Evolutionary conservation across 176 grass and related monocot species (phyloP), one percentile per base, ranked within the genome.

Genomic region (Coix lacrymajobi): DNA sequence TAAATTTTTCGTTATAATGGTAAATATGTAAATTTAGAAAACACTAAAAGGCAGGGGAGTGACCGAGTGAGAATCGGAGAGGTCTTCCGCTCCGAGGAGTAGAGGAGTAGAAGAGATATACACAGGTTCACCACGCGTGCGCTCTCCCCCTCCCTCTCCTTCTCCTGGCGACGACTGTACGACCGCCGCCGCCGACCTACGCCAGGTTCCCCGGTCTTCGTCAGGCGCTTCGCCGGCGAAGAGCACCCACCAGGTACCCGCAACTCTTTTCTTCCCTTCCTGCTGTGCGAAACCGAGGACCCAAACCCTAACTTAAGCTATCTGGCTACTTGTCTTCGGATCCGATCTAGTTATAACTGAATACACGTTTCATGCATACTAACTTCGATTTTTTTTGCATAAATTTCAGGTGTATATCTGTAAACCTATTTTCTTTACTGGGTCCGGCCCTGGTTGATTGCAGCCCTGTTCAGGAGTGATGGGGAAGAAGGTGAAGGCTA

Each of bases 401-500:
- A 41, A 70, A 26, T 71, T 43, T 28, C 20, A 38, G 66, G 36
- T 37, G 66, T 40, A 24, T 58, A 58, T 58, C 11, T 58, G 54
- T 11, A 58, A 25, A 25, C 54, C 22, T 58, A 58, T 58, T 22
- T 11, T n/a, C 54, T 24, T 58, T 58, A 58, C 54, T 58, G 54
- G 54, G 1, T 58, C 60, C 25, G 26, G 15, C 7, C 41, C 41
- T 31, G 39, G n/a, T 26, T 71, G 68, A 71, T 71, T 71, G n/a
- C 24, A 29, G 6, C 41, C 41, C 69, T 48, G 15, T 31, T 48
- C 69, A 48, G 25, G 16, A 31, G 15, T 48, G 41, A 72, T 72
- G 69, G 69, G 69, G 40, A 72, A 72, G 69, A 72, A 72, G 8
- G 69, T 48, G 69, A 72, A 48, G 43, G 41, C 69, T 48, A 72